These are phyloP conservation scores for Taphrina deformans DNA, from an alignment of 1,139 yeast species.

Conservation along the genomic window DNA sequence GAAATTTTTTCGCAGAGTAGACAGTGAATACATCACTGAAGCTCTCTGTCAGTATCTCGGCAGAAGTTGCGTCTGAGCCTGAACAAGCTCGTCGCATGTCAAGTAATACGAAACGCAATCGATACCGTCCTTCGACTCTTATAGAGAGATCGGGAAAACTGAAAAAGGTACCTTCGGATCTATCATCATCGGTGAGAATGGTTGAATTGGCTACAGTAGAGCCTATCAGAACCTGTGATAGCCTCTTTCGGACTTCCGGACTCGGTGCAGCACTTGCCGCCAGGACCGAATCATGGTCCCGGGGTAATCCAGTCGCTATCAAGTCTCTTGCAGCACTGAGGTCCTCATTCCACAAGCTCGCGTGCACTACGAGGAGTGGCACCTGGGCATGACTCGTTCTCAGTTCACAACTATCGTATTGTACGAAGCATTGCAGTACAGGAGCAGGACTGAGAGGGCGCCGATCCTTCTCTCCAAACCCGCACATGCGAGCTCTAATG, in stretches of 20 bases:
- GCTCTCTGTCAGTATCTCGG: conserved; percentile 38
- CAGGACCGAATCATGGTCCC: background rate
- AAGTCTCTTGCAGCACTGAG: conserved; percentile 12
- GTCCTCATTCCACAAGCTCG: conserved; percentile 6
- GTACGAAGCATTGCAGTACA: conserved; percentile 11
- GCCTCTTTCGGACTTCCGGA: background rate
- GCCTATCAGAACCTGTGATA: conserved; percentile 31
- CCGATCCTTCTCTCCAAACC: conserved; percentile 35
- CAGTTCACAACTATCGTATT: background rate
- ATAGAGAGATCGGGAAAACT: conserved; percentile 46
- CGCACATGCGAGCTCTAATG: conserved; percentile 33
- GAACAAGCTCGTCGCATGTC: background rate
- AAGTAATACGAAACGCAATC: conserved; percentile 43
- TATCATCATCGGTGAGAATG: conserved; percentile 10
- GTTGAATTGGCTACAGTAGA: conserved; percentile 12
- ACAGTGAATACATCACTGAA: conserved; percentile 43
- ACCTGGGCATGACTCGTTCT: background rate
- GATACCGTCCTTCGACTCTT: conserved; percentile 46
- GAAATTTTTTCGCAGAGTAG: conserved; percentile 47
- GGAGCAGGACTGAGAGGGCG: conserved; percentile 33
- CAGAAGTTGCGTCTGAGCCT: background rate
- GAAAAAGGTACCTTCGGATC: conserved; percentile 40
- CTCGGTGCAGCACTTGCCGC: background rate
- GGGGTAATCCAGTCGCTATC: background rate
- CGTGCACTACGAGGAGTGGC: conserved; percentile 29